phyloP scores from a whole-genome alignment of 208 protist species.

The Trypanosoma theileri region DNA sequence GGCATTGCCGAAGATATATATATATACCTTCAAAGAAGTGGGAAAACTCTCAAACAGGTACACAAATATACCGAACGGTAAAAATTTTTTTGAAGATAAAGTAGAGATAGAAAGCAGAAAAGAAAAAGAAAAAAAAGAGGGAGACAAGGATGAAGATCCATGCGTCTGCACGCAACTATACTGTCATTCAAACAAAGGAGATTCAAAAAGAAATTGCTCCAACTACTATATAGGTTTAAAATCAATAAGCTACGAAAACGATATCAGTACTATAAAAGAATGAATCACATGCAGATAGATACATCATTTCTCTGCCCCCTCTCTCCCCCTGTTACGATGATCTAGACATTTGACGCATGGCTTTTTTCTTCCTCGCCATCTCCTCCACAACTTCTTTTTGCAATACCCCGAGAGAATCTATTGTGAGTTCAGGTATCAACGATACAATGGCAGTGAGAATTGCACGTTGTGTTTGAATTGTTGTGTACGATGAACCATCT shows the following conservation, averaged over 20 bases:
- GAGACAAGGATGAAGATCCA: not conserved
- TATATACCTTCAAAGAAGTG: too few relatives aligned
- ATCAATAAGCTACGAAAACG: not conserved
- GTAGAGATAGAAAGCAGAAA: conserved; percentile 5
- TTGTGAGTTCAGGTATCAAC: conserved; percentile 80
- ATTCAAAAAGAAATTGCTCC: not conserved
- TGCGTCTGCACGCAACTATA: not conserved
- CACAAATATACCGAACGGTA: not conserved
- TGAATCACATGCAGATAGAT: not conserved
- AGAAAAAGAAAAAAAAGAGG: conserved; percentile 2
- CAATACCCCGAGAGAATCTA: conserved; percentile 79
- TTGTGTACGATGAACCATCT: conserved; percentile 25
- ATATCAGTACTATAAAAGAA: not conserved
- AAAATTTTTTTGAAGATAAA: conserved; percentile 1
- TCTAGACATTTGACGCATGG: not conserved
- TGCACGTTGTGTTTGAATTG: conserved; percentile 61
- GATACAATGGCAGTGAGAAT: conserved; percentile 84
- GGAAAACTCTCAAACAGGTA: too few relatives aligned
- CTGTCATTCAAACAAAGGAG: not conserved
- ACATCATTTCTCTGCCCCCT: not conserved
- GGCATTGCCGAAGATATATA: too few relatives aligned
- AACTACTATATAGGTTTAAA: not conserved
- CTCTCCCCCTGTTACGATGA: not conserved
- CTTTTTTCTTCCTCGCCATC: conserved; percentile 35
- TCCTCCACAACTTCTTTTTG: conserved; percentile 70